These are phyloP conservation scores for Begonia peltatifolia DNA, from an alignment of 306 rosid species.

Conservation along the genomic window DNA sequence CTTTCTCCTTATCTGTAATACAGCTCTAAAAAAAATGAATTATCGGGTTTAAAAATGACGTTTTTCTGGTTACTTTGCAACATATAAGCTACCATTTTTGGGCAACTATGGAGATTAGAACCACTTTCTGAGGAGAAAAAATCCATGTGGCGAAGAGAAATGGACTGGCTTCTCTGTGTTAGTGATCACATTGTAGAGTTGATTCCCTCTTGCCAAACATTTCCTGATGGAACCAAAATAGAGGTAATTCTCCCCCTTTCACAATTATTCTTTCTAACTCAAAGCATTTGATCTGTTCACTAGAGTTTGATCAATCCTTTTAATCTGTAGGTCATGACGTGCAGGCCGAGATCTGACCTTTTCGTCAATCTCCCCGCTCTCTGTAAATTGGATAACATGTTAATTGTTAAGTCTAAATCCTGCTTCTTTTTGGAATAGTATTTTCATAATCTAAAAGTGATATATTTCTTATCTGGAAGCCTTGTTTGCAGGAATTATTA, in stretches of 20 bases:
- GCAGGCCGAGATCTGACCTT: slow-evolving; percentile 42
- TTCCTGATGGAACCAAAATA: slow-evolving; percentile 38
- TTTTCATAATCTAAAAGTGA: neutral
- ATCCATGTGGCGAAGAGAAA: slow-evolving; percentile 48
- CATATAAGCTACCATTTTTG: slow-evolving; percentile 32
- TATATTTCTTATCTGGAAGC: neutral
- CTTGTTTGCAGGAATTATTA: slow-evolving; percentile 44
- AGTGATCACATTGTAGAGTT: slow-evolving; percentile 42
- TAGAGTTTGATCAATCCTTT: too few relatives aligned
- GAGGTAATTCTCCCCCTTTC: slow-evolving; percentile 17
- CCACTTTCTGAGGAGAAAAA: slow-evolving; percentile 35
- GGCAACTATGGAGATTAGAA: slow-evolving; percentile 49
- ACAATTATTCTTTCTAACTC: neutral
- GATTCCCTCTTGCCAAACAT: slow-evolving; percentile 39
- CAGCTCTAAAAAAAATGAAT: neutral
- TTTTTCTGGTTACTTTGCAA: neutral
- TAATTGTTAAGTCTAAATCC: slow-evolving; percentile 23
- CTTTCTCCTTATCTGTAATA: neutral
- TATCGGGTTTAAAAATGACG: neutral
- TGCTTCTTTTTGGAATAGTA: neutral
- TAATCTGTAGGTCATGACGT: slow-evolving; percentile 39
- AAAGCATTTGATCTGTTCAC: neutral
- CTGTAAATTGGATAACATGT: slow-evolving; percentile 40
- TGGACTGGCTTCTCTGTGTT: slow-evolving; percentile 43
- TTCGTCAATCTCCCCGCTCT: slow-evolving; percentile 43